A percentile compares a stretch with the other conserved stretches of the same genome.
Evolutionary conservation across 2,329 filamentous ascomycete genomes (phyloP).

Genomic region (Pestalotiopsis sp.): DNA sequence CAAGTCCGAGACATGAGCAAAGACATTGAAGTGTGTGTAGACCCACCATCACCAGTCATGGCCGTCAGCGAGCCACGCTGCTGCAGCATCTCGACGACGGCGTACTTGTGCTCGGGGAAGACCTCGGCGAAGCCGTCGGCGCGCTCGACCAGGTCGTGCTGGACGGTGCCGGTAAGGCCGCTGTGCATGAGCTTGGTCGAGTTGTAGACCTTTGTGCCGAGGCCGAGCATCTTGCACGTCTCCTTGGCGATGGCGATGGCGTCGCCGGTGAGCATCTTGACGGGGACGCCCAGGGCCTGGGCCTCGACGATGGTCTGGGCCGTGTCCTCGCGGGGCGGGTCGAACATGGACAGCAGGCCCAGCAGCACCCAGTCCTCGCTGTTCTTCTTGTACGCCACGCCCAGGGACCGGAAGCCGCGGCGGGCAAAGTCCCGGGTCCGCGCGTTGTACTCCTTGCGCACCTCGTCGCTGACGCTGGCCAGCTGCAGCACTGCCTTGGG

Average conservation of each 20-base stretch:
- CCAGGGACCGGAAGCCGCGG: slow-evolving; percentile 78
- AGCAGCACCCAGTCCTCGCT: slow-evolving; percentile 64
- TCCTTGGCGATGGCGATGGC: slow-evolving; percentile 79
- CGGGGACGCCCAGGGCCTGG: slow-evolving; percentile 68
- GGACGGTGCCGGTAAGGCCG: slow-evolving; percentile 70
- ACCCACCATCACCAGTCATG: slow-evolving; percentile 68
- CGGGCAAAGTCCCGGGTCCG: slow-evolving; percentile 76
- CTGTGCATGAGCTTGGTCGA: slow-evolving; percentile 76
- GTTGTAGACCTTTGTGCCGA: slow-evolving; percentile 80
- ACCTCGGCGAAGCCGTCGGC: slow-evolving; percentile 74
- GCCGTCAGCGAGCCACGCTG: slow-evolving; percentile 72
- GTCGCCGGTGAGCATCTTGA: slow-evolving; percentile 80
- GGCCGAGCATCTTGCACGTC: slow-evolving; percentile 79
- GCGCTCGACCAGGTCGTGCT: slow-evolving; percentile 75
- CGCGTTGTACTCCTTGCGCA: slow-evolving; percentile 65
- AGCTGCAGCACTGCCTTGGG: slow-evolving; percentile 74
- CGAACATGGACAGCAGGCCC: slow-evolving; percentile 65
- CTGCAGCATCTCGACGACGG: slow-evolving; percentile 75
- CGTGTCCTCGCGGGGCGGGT: slow-evolving; percentile 76
- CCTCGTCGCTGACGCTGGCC: slow-evolving; percentile 65
- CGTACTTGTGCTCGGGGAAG: slow-evolving; percentile 75
- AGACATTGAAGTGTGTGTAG: not conserved
- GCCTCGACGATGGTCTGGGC: slow-evolving; percentile 77
- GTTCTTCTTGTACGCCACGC: slow-evolving; percentile 78
- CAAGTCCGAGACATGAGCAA: not conserved